Evolutionary conservation across 169 alveolate genomes (phyloP).

Genomic region (Cryptosporidium sp.): DNA sequence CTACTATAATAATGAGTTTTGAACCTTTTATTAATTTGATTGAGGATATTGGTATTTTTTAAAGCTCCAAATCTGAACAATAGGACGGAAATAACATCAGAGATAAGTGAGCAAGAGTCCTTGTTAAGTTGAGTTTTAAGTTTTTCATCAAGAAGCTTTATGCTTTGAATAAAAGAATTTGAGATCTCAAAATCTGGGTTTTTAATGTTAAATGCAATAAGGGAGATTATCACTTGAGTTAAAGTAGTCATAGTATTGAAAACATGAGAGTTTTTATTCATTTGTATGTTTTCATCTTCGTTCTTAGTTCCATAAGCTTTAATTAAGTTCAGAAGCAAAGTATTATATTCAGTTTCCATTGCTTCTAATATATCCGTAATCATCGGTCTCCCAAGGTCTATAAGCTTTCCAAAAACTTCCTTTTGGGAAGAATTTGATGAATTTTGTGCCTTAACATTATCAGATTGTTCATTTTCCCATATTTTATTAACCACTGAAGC

Average conservation of each 20-base stretch:
- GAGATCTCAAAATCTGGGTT: slow-evolving; percentile 22
- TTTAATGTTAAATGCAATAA: slow-evolving; percentile 2
- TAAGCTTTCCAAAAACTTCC: not conserved
- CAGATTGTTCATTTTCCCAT: slow-evolving; percentile 14
- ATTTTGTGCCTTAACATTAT: not conserved
- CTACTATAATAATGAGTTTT: not conserved
- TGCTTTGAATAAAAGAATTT: not conserved
- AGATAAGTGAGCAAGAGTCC: slow-evolving; percentile 1
- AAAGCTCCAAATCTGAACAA: slow-evolving; percentile 17
- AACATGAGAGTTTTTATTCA: not conserved
- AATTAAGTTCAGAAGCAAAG: not conserved
- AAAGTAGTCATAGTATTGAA: slow-evolving; percentile 39
- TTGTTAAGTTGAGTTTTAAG: not conserved
- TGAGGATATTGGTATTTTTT: slow-evolving; percentile 11
- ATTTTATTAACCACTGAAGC: slow-evolving; percentile 3
- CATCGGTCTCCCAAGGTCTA: slow-evolving; percentile 17
- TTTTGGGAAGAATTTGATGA: not conserved
- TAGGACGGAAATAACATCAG: slow-evolving; percentile 22
- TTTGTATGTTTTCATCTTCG: not conserved
- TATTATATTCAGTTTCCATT: not conserved
- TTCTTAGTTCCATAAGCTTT: not conserved
- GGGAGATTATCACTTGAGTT: not conserved
- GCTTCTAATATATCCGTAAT: not conserved
- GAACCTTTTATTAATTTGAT: slow-evolving; percentile 21
- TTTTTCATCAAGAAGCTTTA: slow-evolving; percentile 27